Evolutionary conservation across 306 rosid genomes (phyloP), one percentile per base, ranked within the genome.

Genomic region (Fragaria vesca): DNA sequence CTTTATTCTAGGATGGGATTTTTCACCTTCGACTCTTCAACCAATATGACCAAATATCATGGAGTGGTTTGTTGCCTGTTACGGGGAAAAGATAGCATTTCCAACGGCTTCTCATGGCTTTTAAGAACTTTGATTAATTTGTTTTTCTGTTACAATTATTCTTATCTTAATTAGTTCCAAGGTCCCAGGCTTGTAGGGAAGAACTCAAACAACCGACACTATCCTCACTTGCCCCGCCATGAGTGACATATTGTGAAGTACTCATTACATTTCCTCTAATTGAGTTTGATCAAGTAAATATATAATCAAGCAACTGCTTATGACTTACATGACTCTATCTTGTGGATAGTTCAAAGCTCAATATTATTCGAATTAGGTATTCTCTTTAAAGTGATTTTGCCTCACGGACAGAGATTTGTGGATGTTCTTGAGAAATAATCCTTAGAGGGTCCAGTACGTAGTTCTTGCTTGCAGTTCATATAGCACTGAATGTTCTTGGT

Each of bases 161-260:
- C 65, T 15, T 62, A 62, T 62, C 67, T 62, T 62, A 28, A 17
- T 81, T 70, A 86, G 88, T 87, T 90, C 89, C 86, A 86, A 87
- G 81, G 80, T 81, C 77, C 68, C 51, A 76, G 76, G 80, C 85
- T 66, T 85, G 86, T 82, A 69, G 82, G 72, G 73, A 66, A 77
- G 80, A 91, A 79, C 79, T 84, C 90, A 72, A 91, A 82, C 93
- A 90, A 85, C 90, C 86, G 84, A 84, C 86, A 81, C 68, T 48
- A 74, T 72, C 77, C 79, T 58, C 68, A 74, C 63, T 83, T 61
- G 82, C 79, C 80, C 65, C 63, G 51, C 80, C 75, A 79, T 85
- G 76, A 71, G 70, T 81, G 88, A 82, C 88, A 81, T 55, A 71
- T 26, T 48, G 24, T 34, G 32, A 62, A 13, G 43, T 32, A 63